These are phyloP conservation scores for Ascochyta pisi DNA, from an alignment of 2,329 filamentous ascomycete species.

Conservation along the genomic window DNA sequence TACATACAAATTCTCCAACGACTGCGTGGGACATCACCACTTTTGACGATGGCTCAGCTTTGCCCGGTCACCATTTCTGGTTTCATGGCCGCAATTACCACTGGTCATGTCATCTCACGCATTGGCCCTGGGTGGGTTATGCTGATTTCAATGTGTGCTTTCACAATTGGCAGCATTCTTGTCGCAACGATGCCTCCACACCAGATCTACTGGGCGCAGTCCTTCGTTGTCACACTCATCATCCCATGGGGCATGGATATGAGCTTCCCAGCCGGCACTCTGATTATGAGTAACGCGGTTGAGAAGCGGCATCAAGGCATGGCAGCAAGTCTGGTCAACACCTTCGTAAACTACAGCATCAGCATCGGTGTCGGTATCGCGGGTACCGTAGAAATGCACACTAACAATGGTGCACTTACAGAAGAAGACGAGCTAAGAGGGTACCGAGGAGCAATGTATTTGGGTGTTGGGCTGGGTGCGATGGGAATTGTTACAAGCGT, in stretches of 20 bases:
- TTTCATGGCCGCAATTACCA: conserved; percentile 39
- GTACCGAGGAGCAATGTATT: conserved; percentile 50
- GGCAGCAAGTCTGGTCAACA: conserved; percentile 50
- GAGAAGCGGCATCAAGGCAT: conserved; percentile 51
- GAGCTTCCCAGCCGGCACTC: conserved; percentile 50
- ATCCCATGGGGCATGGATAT: conserved; percentile 53
- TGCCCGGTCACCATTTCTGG: conserved; percentile 39
- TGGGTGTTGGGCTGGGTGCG: conserved; percentile 47
- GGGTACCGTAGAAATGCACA: conserved; percentile 51
- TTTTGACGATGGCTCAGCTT: conserved; percentile 37
- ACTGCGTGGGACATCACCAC: conserved; percentile 32
- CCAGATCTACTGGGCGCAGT: conserved; percentile 54
- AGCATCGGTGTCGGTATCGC: conserved; percentile 53
- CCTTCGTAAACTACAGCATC: conserved; percentile 54
- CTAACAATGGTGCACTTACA: conserved; percentile 43
- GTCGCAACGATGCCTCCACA: conserved; percentile 50
- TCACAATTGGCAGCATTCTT: conserved; percentile 47
- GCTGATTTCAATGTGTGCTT: conserved; percentile 40
- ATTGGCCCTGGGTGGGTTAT: conserved; percentile 41
- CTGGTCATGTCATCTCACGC: conserved; percentile 40
- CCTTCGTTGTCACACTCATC: conserved; percentile 42
- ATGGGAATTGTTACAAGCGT: conserved; percentile 35
- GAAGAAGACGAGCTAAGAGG: conserved; percentile 43
- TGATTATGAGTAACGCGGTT: conserved; percentile 51
- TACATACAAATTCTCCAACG: conserved; percentile 38